Evolutionary conservation across 2,329 filamentous ascomycete genomes (phyloP).

Genomic region (Pleurostoma richardsiae): DNA sequence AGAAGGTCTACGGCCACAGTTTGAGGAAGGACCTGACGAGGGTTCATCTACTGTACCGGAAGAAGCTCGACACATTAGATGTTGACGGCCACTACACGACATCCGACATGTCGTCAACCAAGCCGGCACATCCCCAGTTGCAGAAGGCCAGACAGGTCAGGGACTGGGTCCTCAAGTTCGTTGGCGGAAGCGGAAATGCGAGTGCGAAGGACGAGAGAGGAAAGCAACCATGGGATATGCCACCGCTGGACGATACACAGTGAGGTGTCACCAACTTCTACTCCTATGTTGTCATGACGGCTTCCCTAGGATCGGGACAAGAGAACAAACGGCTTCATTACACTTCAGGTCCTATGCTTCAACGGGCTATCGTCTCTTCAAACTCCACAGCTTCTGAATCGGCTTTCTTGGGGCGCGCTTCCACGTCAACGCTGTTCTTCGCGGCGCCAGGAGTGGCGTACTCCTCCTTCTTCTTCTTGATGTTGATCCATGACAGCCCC

Average conservation of each 20-base stretch:
- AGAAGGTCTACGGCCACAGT: conserved; percentile 80
- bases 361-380: background rate
- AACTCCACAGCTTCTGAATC: background rate
- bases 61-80: conserved; percentile 45
- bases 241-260: no score
- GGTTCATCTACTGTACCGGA: conserved; percentile 60
- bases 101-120: conserved; percentile 36
- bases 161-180: conserved; percentile 71
- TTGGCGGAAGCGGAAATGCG: conserved; percentile 29
- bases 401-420: background rate
- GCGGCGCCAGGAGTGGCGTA: background rate
- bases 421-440: background rate
- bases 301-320: no score
- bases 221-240: no score
- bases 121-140: conserved; percentile 41
- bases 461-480: conserved; percentile 31
- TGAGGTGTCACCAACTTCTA: no score
- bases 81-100: conserved; percentile 51
- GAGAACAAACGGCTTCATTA: no score
- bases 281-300: no score
- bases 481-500: conserved; percentile 47
- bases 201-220: no score
- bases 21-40: conserved; percentile 66
- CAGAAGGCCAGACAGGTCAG: conserved; percentile 63
- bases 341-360: no score